Percentiles rank a stretch among this genome's conserved stretches.
Evolutionary conservation across 345 rosid species (phyloP).

Genomic region (Clausena lansium): DNA sequence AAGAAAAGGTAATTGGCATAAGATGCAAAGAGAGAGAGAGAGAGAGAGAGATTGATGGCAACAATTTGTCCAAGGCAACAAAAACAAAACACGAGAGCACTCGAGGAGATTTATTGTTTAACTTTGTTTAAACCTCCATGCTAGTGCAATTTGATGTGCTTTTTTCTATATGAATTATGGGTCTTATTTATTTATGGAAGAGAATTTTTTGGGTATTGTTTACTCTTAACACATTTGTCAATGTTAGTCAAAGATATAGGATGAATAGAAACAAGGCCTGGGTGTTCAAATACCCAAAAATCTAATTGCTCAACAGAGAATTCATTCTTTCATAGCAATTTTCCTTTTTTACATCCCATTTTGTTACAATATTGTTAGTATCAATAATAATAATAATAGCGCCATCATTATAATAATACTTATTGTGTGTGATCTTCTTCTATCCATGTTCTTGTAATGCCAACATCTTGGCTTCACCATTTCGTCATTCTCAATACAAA

Average conservation of each 20-base stretch:
- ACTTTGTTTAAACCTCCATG: neutral
- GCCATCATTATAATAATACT: too few species aligned
- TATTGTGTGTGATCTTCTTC: neutral
- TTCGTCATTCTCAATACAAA: neutral
- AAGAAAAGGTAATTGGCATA: neutral
- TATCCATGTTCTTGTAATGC: neutral
- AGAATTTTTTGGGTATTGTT: neutral
- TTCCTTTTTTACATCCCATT: neutral
- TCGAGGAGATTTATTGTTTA: neutral
- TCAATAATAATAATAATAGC: neutral
- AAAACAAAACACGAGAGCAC: neutral
- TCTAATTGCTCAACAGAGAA: neutral
- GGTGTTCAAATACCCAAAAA: neutral
- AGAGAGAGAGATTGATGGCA: neutral
- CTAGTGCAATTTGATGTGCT: too few species aligned
- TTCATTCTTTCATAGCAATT: neutral
- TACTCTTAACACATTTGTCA: neutral
- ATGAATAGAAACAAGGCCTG: neutral
- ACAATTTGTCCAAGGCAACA: neutral
- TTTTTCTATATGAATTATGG: neutral
- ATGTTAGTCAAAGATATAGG: conserved; percentile 7
- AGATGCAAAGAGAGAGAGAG: neutral
- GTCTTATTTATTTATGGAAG: neutral
- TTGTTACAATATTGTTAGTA: neutral
- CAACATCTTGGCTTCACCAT: neutral